Evolutionary conservation across 2,329 filamentous ascomycete genomes (phyloP), one percentile per base, ranked within the genome.

Genomic region (Arthrobotrys pseudoclavata): DNA sequence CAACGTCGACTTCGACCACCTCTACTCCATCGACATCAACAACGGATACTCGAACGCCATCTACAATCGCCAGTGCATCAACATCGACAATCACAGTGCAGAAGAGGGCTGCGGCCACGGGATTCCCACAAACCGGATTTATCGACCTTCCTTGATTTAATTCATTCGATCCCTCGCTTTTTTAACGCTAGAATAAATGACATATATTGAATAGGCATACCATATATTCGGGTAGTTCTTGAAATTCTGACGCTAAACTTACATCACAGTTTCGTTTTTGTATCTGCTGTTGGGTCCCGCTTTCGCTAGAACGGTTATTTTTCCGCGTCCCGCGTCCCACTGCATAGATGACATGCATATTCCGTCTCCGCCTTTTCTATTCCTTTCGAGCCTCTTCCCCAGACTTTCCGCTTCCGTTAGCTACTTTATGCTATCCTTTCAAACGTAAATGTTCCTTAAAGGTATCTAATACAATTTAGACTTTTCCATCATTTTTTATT

Each of bases 81-180:
- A 76, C 71, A 24, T 76, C 71, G 4, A 76, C 71, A 15, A 64
- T 76, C 4, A 22, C 57, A 45, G 29, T 70, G 2, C 37, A 76
- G 13, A 76, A 67, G 66, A 67, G 64, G 40, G 13, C 37, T 12
- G 34, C 34, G 7, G n/a, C 48, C 4, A 24, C 48, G 9, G 15
- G 6, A 2, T 48, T 42, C 12, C 55, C 55, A 42, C 3, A 29
- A 13, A 22, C 13, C 29, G 29, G 52, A 6, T 57, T 37, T 22
- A 57, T 57, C 31, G 52, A 57, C 52, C 52, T 57, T 37, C 15
- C n/a, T 20, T 57, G 15, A 22, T 37, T 34, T 5, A 57, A 22
- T 37, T 13, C n/a, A n/a, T 20, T 22, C 1, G 3, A 7, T 4
- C 13, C 37, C 37, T 40, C 2, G 12, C 26, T 31, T 31, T 52